Evolutionary conservation across 495 filamentous ascomycete genomes (phyloP).

Genomic region (Usnea hakonensis): DNA sequence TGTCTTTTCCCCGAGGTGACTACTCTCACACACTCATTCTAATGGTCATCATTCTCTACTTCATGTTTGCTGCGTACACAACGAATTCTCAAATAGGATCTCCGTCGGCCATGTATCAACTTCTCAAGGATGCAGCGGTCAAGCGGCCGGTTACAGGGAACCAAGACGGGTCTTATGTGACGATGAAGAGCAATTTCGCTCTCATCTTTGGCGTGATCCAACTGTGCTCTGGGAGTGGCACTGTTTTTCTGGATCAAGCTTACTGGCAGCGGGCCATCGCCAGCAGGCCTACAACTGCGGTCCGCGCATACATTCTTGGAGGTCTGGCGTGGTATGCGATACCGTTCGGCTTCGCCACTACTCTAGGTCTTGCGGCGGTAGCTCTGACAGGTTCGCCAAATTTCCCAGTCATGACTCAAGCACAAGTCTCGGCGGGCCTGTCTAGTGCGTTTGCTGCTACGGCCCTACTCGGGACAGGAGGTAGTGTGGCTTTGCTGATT

Average conservation of each 20-base stretch:
- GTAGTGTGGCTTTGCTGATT: conserved; percentile 41
- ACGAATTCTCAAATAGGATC: conserved; percentile 39
- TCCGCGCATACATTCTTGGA: conserved; percentile 44
- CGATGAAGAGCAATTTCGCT: conserved; percentile 42
- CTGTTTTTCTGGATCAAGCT: conserved; percentile 40
- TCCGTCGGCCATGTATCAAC: conserved; percentile 39
- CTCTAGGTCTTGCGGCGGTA: conserved; percentile 40
- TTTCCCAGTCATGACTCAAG: conserved; percentile 43
- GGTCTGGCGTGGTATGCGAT: conserved; percentile 46
- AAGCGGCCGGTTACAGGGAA: conserved; percentile 42
- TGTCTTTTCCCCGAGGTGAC: conserved; percentile 25
- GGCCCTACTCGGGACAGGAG: conserved; percentile 41
- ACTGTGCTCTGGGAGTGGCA: conserved; percentile 30
- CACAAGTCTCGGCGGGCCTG: conserved; percentile 40
- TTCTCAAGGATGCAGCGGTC: conserved; percentile 38
- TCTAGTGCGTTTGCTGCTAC: conserved; percentile 41
- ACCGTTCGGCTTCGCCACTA: conserved; percentile 44
- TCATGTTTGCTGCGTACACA: conserved; percentile 41
- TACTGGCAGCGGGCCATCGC: conserved; percentile 47
- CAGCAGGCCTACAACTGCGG: conserved; percentile 36
- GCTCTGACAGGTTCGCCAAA: conserved; percentile 39
- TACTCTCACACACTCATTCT: conserved; percentile 42
- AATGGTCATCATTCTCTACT: conserved; percentile 37
- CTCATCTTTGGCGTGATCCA: conserved; percentile 36
- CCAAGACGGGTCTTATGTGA: conserved; percentile 44